phyloP scores from a whole-genome alignment of 2,329 filamentous ascomycete species.

The Diaporthe vexans region DNA sequence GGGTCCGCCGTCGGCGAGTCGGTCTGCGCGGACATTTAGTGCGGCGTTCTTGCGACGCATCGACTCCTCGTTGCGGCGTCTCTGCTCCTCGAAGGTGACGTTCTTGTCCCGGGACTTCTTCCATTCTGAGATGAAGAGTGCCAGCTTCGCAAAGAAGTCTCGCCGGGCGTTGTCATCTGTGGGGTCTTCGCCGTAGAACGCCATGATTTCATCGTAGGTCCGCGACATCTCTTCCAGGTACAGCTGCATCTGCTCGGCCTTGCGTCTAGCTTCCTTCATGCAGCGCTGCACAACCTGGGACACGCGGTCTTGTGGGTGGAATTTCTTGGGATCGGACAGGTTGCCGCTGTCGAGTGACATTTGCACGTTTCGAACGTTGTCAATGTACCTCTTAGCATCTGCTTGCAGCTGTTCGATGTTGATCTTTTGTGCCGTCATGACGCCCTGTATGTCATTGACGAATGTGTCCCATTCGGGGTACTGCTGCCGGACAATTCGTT shows the following conservation, averaged over 20 bases:
- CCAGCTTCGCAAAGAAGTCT: slow-evolving; percentile 96
- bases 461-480: slow-evolving; percentile 97
- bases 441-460: slow-evolving; percentile 84
- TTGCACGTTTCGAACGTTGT: slow-evolving; percentile 95
- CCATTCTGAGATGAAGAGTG: slow-evolving; percentile 91
- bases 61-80: slow-evolving; percentile 87
- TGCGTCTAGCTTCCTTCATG: slow-evolving; percentile 97
- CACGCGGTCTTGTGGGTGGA: slow-evolving; percentile 97
- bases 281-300: slow-evolving; percentile 89
- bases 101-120: slow-evolving; percentile 98
- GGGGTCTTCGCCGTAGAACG: slow-evolving; percentile 95
- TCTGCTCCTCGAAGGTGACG: slow-evolving; percentile 82
- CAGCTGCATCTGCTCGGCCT: slow-evolving; percentile 94
- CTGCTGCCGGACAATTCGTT: slow-evolving; percentile 95
- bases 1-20: slow-evolving; percentile 62
- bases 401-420: slow-evolving; percentile 92
- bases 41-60: slow-evolving; percentile 92
- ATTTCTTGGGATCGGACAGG: slow-evolving; percentile 95
- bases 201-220: slow-evolving; percentile 94
- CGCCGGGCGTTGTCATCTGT: slow-evolving; percentile 91
- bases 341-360: slow-evolving; percentile 93
- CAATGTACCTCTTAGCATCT: slow-evolving; percentile 92
- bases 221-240: slow-evolving; percentile 94
- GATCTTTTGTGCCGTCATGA: slow-evolving; percentile 86
- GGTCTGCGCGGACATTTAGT: slow-evolving; percentile 66